Percentiles rank a stretch among this genome's conserved stretches.
Evolutionary conservation across 306 rosid species (phyloP).

Genomic region (Castanea mollissima): DNA sequence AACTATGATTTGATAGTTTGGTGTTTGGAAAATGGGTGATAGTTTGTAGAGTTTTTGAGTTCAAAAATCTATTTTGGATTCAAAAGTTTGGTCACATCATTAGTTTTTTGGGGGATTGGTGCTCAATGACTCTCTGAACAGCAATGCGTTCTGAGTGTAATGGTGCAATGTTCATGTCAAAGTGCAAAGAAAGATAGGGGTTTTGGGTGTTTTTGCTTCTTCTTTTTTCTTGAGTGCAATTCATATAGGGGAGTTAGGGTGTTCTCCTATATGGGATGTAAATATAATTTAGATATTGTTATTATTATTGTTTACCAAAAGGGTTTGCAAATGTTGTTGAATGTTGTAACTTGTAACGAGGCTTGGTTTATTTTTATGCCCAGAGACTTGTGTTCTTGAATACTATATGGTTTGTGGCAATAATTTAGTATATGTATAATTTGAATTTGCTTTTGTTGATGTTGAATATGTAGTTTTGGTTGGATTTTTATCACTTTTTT

Average conservation of each 20-base stretch:
- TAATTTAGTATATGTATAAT: neutral
- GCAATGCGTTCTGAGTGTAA: constrained; percentile 46
- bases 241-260: constrained; percentile 21
- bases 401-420: neutral
- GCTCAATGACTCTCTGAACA: constrained; percentile 40
- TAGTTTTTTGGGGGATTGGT: constrained; percentile 24
- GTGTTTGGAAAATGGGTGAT: neutral
- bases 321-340: constrained; percentile 30
- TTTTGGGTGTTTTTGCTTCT: constrained; percentile 16
- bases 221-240: neutral
- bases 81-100: constrained; percentile 32
- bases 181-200: constrained; percentile 11
- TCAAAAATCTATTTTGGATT: constrained; percentile 3
- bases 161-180: constrained; percentile 30
- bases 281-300: constrained; percentile 19
- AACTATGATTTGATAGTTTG: too few relatives aligned
- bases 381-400: neutral
- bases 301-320: constrained; percentile 26
- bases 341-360: constrained; percentile 30
- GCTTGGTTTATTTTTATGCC: constrained; percentile 16
- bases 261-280: constrained; percentile 40
- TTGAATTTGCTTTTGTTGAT: neutral
- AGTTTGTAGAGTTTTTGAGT: neutral
- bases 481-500: neutral
- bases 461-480: neutral